Base-by-base conservation (phyloP, 192 early-diverging fungal genomes). In the Anaeromyces robustus region DNA sequence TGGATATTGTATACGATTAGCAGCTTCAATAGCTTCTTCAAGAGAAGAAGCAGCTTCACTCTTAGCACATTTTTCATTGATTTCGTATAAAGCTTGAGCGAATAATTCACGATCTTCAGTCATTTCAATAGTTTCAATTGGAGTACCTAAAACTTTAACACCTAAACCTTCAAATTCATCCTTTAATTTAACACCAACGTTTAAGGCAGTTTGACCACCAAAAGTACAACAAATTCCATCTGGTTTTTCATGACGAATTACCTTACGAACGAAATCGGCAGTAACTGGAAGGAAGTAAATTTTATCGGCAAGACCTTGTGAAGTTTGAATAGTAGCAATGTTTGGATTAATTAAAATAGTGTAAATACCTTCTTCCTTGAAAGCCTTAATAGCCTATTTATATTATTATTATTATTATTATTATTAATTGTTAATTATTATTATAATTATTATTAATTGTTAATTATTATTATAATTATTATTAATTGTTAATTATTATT, bases 271-370 rank as follows among this genome's bases (percentile, higher is more conserved):
- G 86, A 92, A 97, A 79, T 97, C 95, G 52, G 96, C 92, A 11
- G 94, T 97, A 28, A 97, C 95, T 30, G 97, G 97, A 80, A 99
- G 85, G 84, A 99, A 99, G 87, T 99, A 99, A 39, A 97, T 95
- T 83, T 95, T 96, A 89, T 99, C 97, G 4, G 97, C 97, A 18
- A 99, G 90, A 34, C 94, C 96, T 87, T 96, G 92, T 13, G 95
- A 96, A 13, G 97, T 99, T 90, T 99, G 97, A 86, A 99, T 98
- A 29, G 97, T 99, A 29, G 97, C 97, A 86, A 99, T 99, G 90
- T 99, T 99, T 79, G 97, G 96, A 83, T 99, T 99, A 86, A 99
- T 97, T 68, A 99, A 86, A 79, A 99, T 88, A n/a, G 97, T 99
- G 85, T 96, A 95, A 81, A 99, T 95, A 28, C 93, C 94, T 84